Base-by-base conservation (phyloP, 257 asterid species). In the Solanum pinnatisectum region DNA sequence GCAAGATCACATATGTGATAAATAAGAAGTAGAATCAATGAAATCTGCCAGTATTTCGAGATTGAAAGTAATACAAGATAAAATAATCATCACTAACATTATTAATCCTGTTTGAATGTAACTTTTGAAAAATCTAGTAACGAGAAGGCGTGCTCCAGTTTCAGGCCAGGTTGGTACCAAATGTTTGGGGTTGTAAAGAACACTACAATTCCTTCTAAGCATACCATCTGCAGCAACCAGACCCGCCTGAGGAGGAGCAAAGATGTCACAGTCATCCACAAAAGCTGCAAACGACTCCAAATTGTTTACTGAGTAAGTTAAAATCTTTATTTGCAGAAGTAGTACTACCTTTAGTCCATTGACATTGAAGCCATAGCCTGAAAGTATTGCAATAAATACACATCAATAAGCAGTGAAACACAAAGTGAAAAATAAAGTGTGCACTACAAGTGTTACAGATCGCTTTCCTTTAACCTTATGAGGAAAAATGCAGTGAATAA, bases 141-240 rank as follows among this genome's bases (percentile, higher is more conserved):
- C 96, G 8, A 97, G 93, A 84, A 92, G 42, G 37, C 98, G 96
- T 11, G 98, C 99, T 84, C 98, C 98, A 0, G 93, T 90, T 90
- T 95, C 95, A 39, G 89, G 89, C 99, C 96, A 97, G 14, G 99
- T 91, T 3, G 93, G 94, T 42, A 93, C 96, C 98, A 94, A 95
- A 88, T 91, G 94, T 68, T 87, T 93, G 8, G 96, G 95, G 89
- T 95, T 91, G 88, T 88, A 46, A 78, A 84, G 89, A 87, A 92
- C 77, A 14, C 79, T 72, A 81, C 87, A 87, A 4, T 81, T 88
- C 84, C 85, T 92, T 78, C 86, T 39, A 4, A 96, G 94, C 70
- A 96, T 79, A 84, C 93, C 90, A 63, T 94, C 91, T 84, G 96
- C 98, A 74, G 98, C 98, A 86, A 90, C 87, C 44, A 87, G 82